Evolutionary conservation across 352 stramenopile genomes (phyloP).

Genomic region (Albugo laibachii): DNA sequence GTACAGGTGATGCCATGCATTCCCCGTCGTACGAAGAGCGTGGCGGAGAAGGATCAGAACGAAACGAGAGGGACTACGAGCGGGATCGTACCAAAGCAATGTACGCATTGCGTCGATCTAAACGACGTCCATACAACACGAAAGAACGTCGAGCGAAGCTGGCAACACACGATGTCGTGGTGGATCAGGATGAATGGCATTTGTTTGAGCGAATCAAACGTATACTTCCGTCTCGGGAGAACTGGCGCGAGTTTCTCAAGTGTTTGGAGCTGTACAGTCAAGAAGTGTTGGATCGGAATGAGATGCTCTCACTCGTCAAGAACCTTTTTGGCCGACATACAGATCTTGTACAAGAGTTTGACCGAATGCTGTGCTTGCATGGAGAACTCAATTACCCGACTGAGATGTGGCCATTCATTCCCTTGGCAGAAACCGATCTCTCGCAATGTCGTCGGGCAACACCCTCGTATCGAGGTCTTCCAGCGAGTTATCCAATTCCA

Average conservation of each 20-base stretch:
- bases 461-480: constrained; percentile 93
- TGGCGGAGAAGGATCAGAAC: constrained; percentile 33
- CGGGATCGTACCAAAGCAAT: constrained; percentile 54
- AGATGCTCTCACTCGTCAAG: constrained; percentile 74
- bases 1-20: constrained; percentile 1
- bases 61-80: constrained; percentile 56
- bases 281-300: constrained; percentile 85
- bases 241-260: constrained; percentile 97
- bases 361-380: constrained; percentile 47
- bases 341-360: constrained; percentile 67
- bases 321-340: constrained; percentile 79
- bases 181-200: constrained; percentile 73
- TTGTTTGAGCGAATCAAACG: constrained; percentile 93
- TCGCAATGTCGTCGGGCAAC: constrained; percentile 82
- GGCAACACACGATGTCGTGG: constrained; percentile 48
- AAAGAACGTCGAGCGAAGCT: constrained; percentile 58
- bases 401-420: constrained; percentile 84
- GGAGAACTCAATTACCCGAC: constrained; percentile 62
- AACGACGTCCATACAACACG: constrained; percentile 41
- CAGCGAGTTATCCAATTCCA: constrained; percentile 93
- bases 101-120: constrained; percentile 50
- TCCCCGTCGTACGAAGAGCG: constrained; percentile 27
- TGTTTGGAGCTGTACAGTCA: constrained; percentile 95
- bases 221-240: constrained; percentile 82
- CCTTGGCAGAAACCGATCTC: constrained; percentile 80